A percentile compares a stretch with the other conserved stretches of the same genome.
These are phyloP conservation scores for Myriosclerotinia duriaeana DNA, from an alignment of 2,329 filamentous ascomycete species.

Conservation along the genomic window DNA sequence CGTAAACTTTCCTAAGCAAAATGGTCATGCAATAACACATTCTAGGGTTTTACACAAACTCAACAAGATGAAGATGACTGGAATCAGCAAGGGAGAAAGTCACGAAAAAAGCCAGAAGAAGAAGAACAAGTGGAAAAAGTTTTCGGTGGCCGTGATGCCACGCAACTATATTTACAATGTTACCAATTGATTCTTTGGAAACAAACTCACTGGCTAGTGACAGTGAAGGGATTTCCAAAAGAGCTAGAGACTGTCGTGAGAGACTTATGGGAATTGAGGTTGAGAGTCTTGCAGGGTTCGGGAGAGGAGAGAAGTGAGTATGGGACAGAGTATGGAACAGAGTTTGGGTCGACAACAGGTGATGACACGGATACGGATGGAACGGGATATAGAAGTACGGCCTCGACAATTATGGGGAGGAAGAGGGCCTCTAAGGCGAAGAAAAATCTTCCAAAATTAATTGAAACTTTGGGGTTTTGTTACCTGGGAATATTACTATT, in stretches of 20 bases:
- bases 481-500: conserved; percentile 78
- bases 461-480: conserved; percentile 75
- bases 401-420: conserved; percentile 47
- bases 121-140: conserved; percentile 57
- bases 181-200: conserved; percentile 82
- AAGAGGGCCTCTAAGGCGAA: conserved; percentile 26
- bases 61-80: conserved; percentile 68
- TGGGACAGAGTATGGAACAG: conserved; percentile 42
- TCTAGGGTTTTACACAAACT: conserved; percentile 43
- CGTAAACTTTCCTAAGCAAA: not conserved
- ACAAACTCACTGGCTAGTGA: conserved; percentile 73
- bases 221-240: conserved; percentile 61
- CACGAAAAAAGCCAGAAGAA: conserved; percentile 59
- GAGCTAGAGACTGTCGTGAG: conserved; percentile 78
- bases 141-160: conserved; percentile 65
- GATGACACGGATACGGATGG: conserved; percentile 42
- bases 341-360: conserved; percentile 42
- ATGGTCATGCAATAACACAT: conserved; percentile 29
- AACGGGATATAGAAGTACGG: conserved; percentile 45
- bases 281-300: conserved; percentile 44
- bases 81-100: conserved; percentile 56
- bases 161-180: conserved; percentile 77
- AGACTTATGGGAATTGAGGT: conserved; percentile 75
- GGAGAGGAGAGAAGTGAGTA: conserved; percentile 40
- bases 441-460: conserved; percentile 58